phyloP scores from a whole-genome alignment of 169 alveolate species.

The Theileria equi region DNA sequence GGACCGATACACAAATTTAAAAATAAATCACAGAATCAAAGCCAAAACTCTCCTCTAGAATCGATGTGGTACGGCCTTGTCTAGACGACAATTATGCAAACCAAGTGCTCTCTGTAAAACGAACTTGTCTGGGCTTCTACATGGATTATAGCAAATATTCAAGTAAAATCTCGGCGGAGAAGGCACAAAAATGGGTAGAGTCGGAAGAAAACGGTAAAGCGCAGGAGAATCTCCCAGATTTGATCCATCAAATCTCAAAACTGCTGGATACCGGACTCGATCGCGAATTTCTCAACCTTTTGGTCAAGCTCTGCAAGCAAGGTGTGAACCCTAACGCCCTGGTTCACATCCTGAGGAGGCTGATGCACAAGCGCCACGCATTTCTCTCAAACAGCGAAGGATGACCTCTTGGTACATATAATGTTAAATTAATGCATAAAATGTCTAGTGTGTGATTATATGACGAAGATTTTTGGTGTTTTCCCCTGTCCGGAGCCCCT shows the following conservation, averaged over 20 bases:
- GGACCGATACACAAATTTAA: too few species aligned
- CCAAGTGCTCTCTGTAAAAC: too few species aligned
- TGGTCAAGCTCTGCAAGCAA: constrained; percentile 64
- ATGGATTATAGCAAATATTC: neutral
- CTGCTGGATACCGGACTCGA: constrained; percentile 68
- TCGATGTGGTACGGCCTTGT: too few species aligned
- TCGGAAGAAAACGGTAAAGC: constrained; percentile 38
- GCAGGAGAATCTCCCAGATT: constrained; percentile 64
- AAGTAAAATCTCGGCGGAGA: neutral
- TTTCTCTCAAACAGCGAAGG: too few species aligned
- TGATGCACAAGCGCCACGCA: constrained; percentile 54
- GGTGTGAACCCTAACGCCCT: constrained; percentile 71
- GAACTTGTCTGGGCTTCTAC: neutral
- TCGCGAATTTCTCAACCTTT: constrained; percentile 61
- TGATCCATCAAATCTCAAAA: constrained; percentile 64
- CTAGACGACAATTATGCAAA: too few species aligned
- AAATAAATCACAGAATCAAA: too few species aligned
- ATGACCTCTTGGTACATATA: neutral
- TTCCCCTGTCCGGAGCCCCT: neutral
- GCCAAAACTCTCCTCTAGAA: too few species aligned
- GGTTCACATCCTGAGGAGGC: constrained; percentile 61
- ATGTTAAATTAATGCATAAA: neutral
- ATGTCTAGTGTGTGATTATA: neutral
- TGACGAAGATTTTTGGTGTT: neutral
- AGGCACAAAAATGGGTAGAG: neutral